Evolutionary conservation across 306 rosid genomes (phyloP).

Genomic region (Casuarina cunninghamiana): DNA sequence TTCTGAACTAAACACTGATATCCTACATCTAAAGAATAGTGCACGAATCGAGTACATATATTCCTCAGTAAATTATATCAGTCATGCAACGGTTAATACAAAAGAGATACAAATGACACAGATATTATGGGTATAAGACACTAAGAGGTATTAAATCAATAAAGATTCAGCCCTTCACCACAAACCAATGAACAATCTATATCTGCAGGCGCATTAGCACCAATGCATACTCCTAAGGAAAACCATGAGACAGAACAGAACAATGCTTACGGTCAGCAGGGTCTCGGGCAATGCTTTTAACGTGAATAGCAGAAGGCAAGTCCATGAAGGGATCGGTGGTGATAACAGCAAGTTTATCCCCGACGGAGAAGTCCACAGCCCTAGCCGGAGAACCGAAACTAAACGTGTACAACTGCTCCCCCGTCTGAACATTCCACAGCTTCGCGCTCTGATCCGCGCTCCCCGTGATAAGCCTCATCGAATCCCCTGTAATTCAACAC

Average conservation of each 20-base stretch:
- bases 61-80: neutral
- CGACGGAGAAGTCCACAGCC: conserved; percentile 68
- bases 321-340: conserved; percentile 84
- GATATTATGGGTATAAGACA: neutral
- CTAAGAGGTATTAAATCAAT: neutral
- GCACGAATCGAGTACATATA: neutral
- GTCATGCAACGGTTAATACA: neutral
- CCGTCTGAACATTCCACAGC: conserved; percentile 78
- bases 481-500: conserved; percentile 44
- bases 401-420: conserved; percentile 72
- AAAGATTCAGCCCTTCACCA: neutral
- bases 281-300: conserved; percentile 62
- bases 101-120: neutral
- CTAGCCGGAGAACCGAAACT: conserved; percentile 72
- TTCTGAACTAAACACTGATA: neutral
- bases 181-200: neutral
- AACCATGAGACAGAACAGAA: neutral
- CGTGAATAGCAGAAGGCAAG: conserved; percentile 68
- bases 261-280: conserved; percentile 50
- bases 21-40: neutral
- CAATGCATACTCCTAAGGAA: no score
- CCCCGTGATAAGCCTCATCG: conserved; percentile 62
- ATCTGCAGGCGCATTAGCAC: no score
- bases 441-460: conserved; percentile 85
- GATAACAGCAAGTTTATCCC: conserved; percentile 63